Percentiles rank a stretch among this genome's conserved stretches.
Evolutionary conservation across 2,329 filamentous ascomycete species (phyloP).

Genomic region (Aspergillus versicolor): DNA sequence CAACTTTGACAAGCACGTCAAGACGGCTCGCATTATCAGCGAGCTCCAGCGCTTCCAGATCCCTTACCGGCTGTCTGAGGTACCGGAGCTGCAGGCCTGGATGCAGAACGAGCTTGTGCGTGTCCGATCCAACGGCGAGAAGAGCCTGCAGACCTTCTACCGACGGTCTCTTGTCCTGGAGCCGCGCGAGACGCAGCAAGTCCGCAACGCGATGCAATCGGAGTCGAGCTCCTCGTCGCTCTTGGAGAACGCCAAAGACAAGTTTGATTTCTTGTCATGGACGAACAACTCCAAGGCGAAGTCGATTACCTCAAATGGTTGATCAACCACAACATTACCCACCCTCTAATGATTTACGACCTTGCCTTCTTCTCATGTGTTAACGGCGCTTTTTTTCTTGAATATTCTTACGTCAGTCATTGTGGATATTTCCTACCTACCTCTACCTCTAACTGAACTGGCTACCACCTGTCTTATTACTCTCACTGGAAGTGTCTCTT

Average conservation of each 20-base stretch:
- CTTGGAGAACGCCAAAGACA: constrained; percentile 47
- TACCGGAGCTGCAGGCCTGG: constrained; percentile 92
- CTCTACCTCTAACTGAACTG: neutral
- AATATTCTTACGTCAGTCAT: constrained; percentile 2
- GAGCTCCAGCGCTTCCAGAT: constrained; percentile 96
- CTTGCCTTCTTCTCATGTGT: constrained; percentile 14
- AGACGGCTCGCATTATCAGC: constrained; percentile 91
- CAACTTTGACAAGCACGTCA: constrained; percentile 96
- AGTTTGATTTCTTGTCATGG: constrained; percentile 55
- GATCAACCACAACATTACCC: constrained; percentile 5
- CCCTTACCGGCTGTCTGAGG: constrained; percentile 77
- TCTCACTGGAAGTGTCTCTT: constrained; percentile 6
- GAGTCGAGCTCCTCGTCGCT: constrained; percentile 32
- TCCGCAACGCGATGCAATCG: constrained; percentile 21
- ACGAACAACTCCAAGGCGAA: constrained; percentile 46
- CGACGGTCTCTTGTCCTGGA: constrained; percentile 82
- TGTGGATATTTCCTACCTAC: constrained; percentile 13
- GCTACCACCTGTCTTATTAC: neutral
- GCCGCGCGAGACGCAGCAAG: constrained; percentile 50
- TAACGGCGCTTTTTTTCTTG: constrained; percentile 7
- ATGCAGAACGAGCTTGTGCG: constrained; percentile 76
- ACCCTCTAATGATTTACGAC: constrained; percentile 22
- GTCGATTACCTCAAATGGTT: constrained; percentile 37
- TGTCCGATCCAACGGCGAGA: constrained; percentile 65
- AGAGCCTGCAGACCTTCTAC: constrained; percentile 68